Percentiles rank a stretch among this genome's conserved stretches.
Evolutionary conservation across 331 rosid genomes (phyloP).

Genomic region (Malus hybrid): DNA sequence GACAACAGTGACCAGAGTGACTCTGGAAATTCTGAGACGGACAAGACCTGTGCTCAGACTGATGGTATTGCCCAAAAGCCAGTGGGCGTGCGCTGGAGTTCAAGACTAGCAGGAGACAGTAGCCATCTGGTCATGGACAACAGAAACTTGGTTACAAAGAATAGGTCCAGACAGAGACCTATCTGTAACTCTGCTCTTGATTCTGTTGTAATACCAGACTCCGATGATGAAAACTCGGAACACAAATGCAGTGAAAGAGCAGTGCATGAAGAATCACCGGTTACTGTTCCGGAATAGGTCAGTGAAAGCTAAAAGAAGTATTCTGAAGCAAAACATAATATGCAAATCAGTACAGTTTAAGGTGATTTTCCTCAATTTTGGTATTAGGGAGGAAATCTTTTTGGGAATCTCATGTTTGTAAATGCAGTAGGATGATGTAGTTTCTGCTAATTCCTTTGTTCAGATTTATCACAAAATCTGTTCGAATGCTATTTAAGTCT

Average conservation of each 20-base stretch:
- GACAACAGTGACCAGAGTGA: constrained; percentile 18
- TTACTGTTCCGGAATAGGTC: neutral
- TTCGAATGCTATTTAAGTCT: too few species aligned
- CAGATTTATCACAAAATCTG: neutral
- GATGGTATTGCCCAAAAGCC: neutral
- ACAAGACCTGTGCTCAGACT: constrained; percentile 23
- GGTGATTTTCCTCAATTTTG: constrained; percentile 10
- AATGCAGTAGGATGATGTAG: neutral
- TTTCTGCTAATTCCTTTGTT: neutral
- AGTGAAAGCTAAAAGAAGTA: constrained; percentile 1
- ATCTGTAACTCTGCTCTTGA: constrained; percentile 62
- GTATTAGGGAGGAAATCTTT: neutral
- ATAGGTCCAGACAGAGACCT: constrained; percentile 73
- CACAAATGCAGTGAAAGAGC: constrained; percentile 2
- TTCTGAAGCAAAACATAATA: neutral
- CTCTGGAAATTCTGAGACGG: constrained; percentile 24
- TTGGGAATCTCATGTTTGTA: neutral
- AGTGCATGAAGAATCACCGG: neutral
- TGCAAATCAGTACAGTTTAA: neutral
- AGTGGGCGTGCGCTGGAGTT: constrained; percentile 35
- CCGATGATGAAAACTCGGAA: constrained; percentile 46
- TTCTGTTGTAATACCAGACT: constrained; percentile 39
- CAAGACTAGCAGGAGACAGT: constrained; percentile 39
- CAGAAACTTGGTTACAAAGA: constrained; percentile 50
- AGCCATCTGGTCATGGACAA: constrained; percentile 31